phyloP scores from a whole-genome alignment of 139 green algal species.

The Tetraselmis chui region DNA sequence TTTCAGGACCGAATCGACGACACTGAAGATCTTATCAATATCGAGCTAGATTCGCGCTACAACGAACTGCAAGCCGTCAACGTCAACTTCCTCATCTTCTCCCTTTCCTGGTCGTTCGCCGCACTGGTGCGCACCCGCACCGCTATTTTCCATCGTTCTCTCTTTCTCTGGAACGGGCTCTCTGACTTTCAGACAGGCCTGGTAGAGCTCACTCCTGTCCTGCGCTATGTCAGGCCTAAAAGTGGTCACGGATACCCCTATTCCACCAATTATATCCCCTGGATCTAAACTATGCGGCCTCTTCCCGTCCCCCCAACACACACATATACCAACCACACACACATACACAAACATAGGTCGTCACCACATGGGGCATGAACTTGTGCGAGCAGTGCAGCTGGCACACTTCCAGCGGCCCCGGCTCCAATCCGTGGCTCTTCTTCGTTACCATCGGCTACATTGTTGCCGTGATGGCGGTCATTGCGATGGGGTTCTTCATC shows the following conservation, averaged over 20 bases:
- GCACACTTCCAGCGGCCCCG: background rate
- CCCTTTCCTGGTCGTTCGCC: background rate
- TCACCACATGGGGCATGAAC: slow-evolving; percentile 3
- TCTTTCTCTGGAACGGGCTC: too few relatives aligned
- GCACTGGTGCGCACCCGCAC: background rate
- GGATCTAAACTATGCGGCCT: too few relatives aligned
- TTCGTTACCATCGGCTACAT: background rate
- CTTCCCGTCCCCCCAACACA: too few relatives aligned
- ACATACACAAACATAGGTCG: too few relatives aligned
- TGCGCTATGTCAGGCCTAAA: too few relatives aligned
- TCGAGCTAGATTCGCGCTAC: slow-evolving; percentile 6
- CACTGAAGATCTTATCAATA: slow-evolving; percentile 20
- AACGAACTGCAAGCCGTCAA: slow-evolving; percentile 12
- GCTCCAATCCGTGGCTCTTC: background rate
- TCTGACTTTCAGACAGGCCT: too few relatives aligned
- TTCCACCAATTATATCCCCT: too few relatives aligned
- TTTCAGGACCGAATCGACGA: slow-evolving; percentile 12
- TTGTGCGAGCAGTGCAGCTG: background rate
- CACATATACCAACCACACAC: too few relatives aligned
- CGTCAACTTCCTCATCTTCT: slow-evolving; percentile 5
- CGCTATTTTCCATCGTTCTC: too few relatives aligned
- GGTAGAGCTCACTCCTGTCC: too few relatives aligned
- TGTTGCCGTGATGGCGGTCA: background rate
- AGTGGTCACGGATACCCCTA: too few relatives aligned
- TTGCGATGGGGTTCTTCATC: background rate